Conservation (phyloP, 1,284 basidiomycete species). For the Mycosarcoma mackinlayi region DNA sequence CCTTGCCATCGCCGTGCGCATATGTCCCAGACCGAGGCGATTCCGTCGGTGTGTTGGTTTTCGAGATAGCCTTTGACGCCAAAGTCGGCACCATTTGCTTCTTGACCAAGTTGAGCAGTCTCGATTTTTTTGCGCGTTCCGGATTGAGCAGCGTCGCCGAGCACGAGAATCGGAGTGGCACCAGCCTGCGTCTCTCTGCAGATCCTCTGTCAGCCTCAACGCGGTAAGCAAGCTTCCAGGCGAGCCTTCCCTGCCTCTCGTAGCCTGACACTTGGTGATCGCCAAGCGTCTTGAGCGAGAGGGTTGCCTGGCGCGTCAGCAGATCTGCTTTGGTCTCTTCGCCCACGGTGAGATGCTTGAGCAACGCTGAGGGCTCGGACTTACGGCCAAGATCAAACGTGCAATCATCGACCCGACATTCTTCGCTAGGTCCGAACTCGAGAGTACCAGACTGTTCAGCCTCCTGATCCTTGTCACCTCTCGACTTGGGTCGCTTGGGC, state of each 20-base stretch:
- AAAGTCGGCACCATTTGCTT: slow-evolving; percentile 55
- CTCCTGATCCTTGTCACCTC: slow-evolving; percentile 46
- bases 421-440: slow-evolving; percentile 32
- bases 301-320: slow-evolving; percentile 54
- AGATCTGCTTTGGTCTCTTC: slow-evolving; percentile 57
- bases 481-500: slow-evolving; percentile 44
- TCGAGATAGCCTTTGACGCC: slow-evolving; percentile 31
- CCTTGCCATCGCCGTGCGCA: slow-evolving; percentile 6
- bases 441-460: slow-evolving; percentile 44
- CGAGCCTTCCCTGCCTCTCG: slow-evolving; percentile 53
- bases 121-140: slow-evolving; percentile 49
- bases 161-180: slow-evolving; percentile 52
- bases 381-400: slow-evolving; percentile 13
- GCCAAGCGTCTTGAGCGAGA: slow-evolving; percentile 45
- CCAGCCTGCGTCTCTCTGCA: slow-evolving; percentile 15
- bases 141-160: slow-evolving; percentile 58
- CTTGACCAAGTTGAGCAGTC: slow-evolving; percentile 53
- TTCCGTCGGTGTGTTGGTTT: neutral
- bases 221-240: slow-evolving; percentile 56
- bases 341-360: slow-evolving; percentile 56
- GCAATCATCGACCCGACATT: slow-evolving; percentile 2
- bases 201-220: slow-evolving; percentile 23
- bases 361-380: slow-evolving; percentile 23
- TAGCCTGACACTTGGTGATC: slow-evolving; percentile 52
- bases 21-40: slow-evolving; percentile 10